These are phyloP conservation scores for Strobilomyces dryophilus DNA, from an alignment of 768 basidiomycete genomes.

Conservation along the genomic window DNA sequence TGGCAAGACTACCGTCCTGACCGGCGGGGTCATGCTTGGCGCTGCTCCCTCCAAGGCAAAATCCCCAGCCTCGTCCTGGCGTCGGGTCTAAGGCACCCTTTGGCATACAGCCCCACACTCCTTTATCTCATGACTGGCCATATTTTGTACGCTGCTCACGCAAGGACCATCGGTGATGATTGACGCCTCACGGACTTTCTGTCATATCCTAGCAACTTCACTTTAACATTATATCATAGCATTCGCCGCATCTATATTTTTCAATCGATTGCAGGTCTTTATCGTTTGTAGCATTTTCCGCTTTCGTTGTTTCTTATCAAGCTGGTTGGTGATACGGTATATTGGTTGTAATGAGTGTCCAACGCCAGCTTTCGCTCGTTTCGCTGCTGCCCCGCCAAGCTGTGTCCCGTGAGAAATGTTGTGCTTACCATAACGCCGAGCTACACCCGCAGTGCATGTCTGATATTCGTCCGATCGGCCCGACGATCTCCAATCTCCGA, in stretches of 20 bases:
- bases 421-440: background rate
- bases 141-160: slow-evolving; percentile 21
- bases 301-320: slow-evolving; percentile 24
- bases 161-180: slow-evolving; percentile 27
- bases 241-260: slow-evolving; percentile 25
- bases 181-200: slow-evolving; percentile 23
- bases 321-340: slow-evolving; percentile 20
- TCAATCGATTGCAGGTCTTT: slow-evolving; percentile 20
- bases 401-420: background rate
- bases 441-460: background rate
- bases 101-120: slow-evolving; percentile 18
- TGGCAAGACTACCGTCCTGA: slow-evolving; percentile 84
- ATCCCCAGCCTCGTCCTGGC: slow-evolving; percentile 47
- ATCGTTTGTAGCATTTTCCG: slow-evolving; percentile 30
- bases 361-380: background rate
- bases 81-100: slow-evolving; percentile 42
- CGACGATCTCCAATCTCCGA: slow-evolving; percentile 1
- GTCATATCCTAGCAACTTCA: slow-evolving; percentile 29
- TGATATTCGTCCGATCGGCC: background rate
- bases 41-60: slow-evolving; percentile 35
- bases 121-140: slow-evolving; percentile 19
- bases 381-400: background rate
- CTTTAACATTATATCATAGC: slow-evolving; percentile 32
- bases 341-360: slow-evolving; percentile 29
- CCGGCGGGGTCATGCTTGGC: slow-evolving; percentile 86